Base-by-base conservation (phyloP, 75 land plant species). In the Pinus taeda region DNA sequence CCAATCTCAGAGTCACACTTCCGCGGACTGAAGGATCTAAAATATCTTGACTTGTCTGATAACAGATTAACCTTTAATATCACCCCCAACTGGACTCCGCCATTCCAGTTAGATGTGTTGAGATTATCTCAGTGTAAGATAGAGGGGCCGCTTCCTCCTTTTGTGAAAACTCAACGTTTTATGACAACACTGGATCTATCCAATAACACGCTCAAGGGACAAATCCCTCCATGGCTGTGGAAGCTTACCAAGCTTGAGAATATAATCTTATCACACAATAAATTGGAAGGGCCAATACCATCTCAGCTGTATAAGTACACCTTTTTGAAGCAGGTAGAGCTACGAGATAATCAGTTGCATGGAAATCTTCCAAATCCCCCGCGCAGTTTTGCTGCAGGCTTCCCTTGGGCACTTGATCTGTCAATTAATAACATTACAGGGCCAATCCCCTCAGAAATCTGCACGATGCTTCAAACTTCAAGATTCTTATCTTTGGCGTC, bases 1-100 rank as follows among this genome's bases (percentile, higher is more conserved):
- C 22, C 26, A 39, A 71, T 71, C 49, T 9, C 73, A 71, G 49
- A 71, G 37, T 39, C 73, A 26, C 21, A 71, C 45, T 39, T 71
- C 22, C 26, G n/a, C 73, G 12, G 13, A 12, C 24, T 71, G 49
- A 39, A 6, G 0, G 36, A 30, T n/a, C 49, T 71, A 12, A 39
- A 71, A 36, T 39, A 36, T 71, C 49, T 39, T 37, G 49, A 71
- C 73, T 1, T 36, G 0, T 71, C 49, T 39, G 11, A 36, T 5
- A 62, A 62, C 14, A 26, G 29, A 62, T 12, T 62, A 62, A 1
- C 4, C 65, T 29, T 62, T 14, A 62, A 62, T 15, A 12, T 62
- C 6, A 62, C 29, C 65, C 26, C 65, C 24, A 62, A 62, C 33
- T 62, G 29, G 65, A 62, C 33, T 26, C 65, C 65, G 24, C 65